Percentiles rank a stretch among this genome's conserved stretches.
Evolutionary conservation across 306 rosid genomes (phyloP).

Genomic region (Sicyos edulis): DNA sequence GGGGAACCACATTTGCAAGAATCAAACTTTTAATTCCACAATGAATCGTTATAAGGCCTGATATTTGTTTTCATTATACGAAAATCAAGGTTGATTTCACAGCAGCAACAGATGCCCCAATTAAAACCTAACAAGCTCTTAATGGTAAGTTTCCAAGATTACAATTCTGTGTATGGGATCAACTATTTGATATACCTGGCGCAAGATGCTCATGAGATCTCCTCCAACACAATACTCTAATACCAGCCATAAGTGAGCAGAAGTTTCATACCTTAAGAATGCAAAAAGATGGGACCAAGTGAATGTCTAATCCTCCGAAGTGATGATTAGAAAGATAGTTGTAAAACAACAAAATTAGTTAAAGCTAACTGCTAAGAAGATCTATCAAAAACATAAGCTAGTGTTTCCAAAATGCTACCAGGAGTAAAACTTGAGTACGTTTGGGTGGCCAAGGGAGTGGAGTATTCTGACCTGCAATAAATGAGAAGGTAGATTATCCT

Average conservation of each 20-base stretch:
- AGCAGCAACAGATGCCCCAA: neutral
- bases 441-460: conserved; percentile 69
- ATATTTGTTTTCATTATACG: neutral
- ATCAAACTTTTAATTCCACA: neutral
- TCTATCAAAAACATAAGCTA: neutral
- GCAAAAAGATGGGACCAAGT: conserved; percentile 6
- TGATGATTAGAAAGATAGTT: neutral
- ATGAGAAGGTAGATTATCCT: neutral
- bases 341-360: neutral
- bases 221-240: conserved; percentile 98
- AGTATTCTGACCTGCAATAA: conserved; percentile 78
- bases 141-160: neutral
- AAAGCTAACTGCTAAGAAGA: neutral
- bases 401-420: conserved; percentile 41
- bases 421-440: conserved; percentile 67
- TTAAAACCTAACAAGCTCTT: neutral
- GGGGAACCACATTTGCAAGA: neutral
- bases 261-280: conserved; percentile 80
- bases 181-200: conserved; percentile 48
- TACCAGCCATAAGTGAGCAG: conserved; percentile 96
- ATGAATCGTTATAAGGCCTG: neutral
- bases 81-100: neutral
- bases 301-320: neutral
- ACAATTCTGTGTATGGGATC: neutral
- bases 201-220: conserved; percentile 69